Conservation (phyloP, 2,329 filamentous ascomycete genomes). For the Chaetomium strumarium region DNA sequence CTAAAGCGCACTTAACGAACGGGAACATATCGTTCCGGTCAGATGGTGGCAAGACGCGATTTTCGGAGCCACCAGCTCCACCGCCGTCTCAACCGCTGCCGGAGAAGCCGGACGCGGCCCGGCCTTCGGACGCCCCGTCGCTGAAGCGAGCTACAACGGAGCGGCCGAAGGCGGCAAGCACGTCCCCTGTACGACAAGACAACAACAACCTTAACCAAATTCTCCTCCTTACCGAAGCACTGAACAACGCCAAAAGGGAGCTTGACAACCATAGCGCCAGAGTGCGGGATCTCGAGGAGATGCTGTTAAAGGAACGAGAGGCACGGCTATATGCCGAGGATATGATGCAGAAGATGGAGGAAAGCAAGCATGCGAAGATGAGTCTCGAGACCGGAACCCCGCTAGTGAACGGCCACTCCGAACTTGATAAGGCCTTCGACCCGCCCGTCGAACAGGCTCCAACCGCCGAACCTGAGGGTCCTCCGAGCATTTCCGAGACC, state of each 20-base stretch:
- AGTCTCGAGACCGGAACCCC: conserved; percentile 34
- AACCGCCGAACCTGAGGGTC: conserved; percentile 22
- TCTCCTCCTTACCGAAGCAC: conserved; percentile 73
- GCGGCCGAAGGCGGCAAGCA: conserved; percentile 54
- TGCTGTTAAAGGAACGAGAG: conserved; percentile 71
- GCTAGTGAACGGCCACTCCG: conserved; percentile 30
- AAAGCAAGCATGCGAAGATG: conserved; percentile 39
- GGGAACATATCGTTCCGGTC: conserved; percentile 55
- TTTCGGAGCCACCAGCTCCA: conserved; percentile 88
- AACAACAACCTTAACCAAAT: conserved; percentile 62
- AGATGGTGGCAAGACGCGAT: conserved; percentile 69
- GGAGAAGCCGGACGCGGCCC: conserved; percentile 75
- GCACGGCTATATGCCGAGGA: conserved; percentile 83
- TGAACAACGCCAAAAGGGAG: conserved; percentile 79
- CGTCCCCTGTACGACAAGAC: conserved; percentile 55
- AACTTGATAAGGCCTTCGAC: conserved; percentile 44
- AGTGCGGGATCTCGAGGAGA: conserved; percentile 73
- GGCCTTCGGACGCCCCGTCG: conserved; percentile 46
- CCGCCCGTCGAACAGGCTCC: conserved; percentile 34
- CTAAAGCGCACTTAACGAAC: conserved; percentile 45
- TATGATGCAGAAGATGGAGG: conserved; percentile 63
- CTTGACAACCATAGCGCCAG: conserved; percentile 75
- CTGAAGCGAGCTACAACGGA: conserved; percentile 74
- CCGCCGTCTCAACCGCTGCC: conserved; percentile 89
- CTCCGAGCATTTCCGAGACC: conserved; percentile 14